phyloP scores from a whole-genome alignment of 2,329 filamentous ascomycete species.

The Diplodia scrobiculata region DNA sequence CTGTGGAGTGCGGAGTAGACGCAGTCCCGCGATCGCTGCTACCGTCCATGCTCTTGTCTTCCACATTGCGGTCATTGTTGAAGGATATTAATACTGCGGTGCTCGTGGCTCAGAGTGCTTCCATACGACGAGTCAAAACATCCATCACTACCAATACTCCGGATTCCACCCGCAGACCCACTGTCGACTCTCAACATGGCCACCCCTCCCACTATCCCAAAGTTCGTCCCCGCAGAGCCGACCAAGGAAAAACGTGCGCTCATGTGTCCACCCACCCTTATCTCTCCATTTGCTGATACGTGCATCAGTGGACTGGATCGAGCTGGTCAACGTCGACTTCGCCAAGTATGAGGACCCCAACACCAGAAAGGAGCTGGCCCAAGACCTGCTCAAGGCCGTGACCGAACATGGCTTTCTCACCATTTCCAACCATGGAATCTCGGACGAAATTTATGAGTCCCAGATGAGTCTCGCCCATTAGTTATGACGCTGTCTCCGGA shows the following conservation, averaged over 20 bases:
- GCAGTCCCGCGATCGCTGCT: background rate
- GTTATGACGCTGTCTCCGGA: background rate
- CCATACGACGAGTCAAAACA: background rate
- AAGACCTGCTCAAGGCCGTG: constrained; percentile 8
- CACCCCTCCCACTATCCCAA: background rate
- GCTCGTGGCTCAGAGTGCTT: too few relatives aligned
- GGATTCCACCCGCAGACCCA: too few relatives aligned
- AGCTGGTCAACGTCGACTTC: constrained; percentile 11
- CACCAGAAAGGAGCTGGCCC: constrained; percentile 1
- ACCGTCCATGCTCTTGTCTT: background rate
- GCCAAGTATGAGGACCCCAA: constrained; percentile 1
- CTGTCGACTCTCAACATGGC: too few relatives aligned
- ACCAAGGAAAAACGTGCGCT: constrained; percentile 1
- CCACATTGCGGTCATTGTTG: too few relatives aligned
- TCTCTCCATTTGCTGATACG: background rate
- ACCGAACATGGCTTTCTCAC: constrained; percentile 16
- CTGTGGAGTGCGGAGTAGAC: background rate
- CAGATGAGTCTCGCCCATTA: constrained; percentile 9
- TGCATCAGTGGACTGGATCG: constrained; percentile 5
- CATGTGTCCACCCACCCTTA: background rate
- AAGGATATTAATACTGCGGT: too few relatives aligned
- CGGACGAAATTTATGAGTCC: background rate
- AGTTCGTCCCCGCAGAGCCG: background rate
- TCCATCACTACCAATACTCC: background rate
- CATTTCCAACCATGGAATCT: constrained; percentile 15